Conservation (phyloP, 192 early-diverging fungal species). For the Globomyces pollinis-pini region DNA sequence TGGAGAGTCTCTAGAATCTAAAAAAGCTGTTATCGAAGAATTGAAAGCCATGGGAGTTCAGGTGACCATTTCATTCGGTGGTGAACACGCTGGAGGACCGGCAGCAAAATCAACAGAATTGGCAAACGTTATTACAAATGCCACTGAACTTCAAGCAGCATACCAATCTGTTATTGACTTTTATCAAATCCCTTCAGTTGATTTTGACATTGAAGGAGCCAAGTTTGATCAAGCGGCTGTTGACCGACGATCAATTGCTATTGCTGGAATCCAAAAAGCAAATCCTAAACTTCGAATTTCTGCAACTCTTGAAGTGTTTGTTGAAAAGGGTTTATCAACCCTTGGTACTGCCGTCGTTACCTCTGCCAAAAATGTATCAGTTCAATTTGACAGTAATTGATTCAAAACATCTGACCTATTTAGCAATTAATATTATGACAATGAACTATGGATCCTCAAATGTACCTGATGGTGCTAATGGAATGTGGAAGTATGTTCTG, state of each 20-base stretch:
- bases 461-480: slow-evolving; percentile 35
- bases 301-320: slow-evolving; percentile 30
- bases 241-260: slow-evolving; percentile 28
- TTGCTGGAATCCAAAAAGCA: slow-evolving; percentile 23
- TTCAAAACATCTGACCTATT: too few species aligned
- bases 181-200: slow-evolving; percentile 26
- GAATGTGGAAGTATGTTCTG: slow-evolving; percentile 30
- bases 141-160: slow-evolving; percentile 10
- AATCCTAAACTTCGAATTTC: slow-evolving; percentile 18
- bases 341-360: slow-evolving; percentile 23
- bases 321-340: slow-evolving; percentile 19
- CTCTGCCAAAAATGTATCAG: slow-evolving; percentile 13
- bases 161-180: slow-evolving; percentile 30
- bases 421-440: slow-evolving; percentile 38
- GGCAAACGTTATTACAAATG: slow-evolving; percentile 15
- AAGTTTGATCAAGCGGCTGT: slow-evolving; percentile 15
- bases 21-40: slow-evolving; percentile 4
- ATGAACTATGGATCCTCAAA: slow-evolving; percentile 27
- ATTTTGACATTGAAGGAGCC: slow-evolving; percentile 43
- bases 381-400: slow-evolving; percentile 21
- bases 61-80: slow-evolving; percentile 36
- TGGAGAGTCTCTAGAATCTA: neutral
- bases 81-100: slow-evolving; percentile 23
- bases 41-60: slow-evolving; percentile 22
- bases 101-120: slow-evolving; percentile 25